These are phyloP conservation scores for Xerocomus spinulosus DNA, from an alignment of 768 basidiomycete species.

Conservation along the genomic window DNA sequence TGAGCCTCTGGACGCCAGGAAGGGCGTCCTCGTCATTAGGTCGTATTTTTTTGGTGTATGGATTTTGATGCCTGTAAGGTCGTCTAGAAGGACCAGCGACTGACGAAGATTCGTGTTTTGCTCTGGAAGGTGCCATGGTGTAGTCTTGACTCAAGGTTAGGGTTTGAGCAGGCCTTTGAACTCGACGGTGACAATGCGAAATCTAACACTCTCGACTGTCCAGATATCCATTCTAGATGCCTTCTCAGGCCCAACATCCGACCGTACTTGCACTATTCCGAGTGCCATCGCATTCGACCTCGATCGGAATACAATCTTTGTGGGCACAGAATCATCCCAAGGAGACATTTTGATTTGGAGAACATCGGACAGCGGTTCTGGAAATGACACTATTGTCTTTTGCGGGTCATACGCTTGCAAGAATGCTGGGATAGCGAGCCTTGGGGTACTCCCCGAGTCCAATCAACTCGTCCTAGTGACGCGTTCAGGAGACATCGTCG, in stretches of 20 bases:
- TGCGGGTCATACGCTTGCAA: constrained; percentile 20
- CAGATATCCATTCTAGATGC: constrained; percentile 13
- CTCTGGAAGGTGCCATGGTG: constrained; percentile 18
- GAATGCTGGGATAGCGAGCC: constrained; percentile 49
- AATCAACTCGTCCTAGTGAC: constrained; percentile 62
- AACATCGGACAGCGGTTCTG: constrained; percentile 12
- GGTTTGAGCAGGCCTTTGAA: constrained; percentile 1
- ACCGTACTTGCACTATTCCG: constrained; percentile 32
- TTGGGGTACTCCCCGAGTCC: constrained; percentile 71
- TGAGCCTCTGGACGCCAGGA: constrained; percentile 83
- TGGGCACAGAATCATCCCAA: constrained; percentile 56
- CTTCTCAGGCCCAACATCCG: constrained; percentile 13
- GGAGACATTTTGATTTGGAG: constrained; percentile 60
- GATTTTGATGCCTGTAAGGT: no score
- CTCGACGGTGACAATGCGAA: constrained; percentile 47
- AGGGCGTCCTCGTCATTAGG: constrained; percentile 12
- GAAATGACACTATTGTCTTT: constrained; percentile 14
- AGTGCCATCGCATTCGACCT: constrained; percentile 54
- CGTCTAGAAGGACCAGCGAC: constrained; percentile 14
- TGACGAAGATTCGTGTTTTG: constrained; percentile 3
- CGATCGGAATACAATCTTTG: constrained; percentile 58
- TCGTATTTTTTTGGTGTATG: constrained; percentile 11
- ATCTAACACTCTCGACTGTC: constrained; percentile 44
- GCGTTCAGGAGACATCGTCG: constrained; percentile 79
- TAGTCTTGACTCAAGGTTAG: constrained; percentile 15